These are phyloP conservation scores for Fraxinus pennsylvanica DNA, from an alignment of 257 asterid species.

Conservation along the genomic window DNA sequence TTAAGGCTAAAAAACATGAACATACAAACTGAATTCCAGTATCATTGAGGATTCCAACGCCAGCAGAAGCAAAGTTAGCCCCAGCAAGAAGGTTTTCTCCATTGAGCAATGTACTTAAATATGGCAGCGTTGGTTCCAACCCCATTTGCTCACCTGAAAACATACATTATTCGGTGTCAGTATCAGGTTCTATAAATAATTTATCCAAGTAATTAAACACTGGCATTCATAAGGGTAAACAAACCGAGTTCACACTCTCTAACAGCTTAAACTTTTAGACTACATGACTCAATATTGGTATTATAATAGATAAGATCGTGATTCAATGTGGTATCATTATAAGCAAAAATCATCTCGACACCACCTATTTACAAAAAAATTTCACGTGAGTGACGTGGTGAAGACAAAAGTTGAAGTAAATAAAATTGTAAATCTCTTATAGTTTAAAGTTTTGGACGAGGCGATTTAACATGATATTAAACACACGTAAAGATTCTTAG, in stretches of 20 bases:
- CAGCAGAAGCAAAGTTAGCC: slow-evolving; percentile 97
- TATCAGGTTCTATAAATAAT: not conserved
- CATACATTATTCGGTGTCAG: not conserved
- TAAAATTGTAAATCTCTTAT: not conserved
- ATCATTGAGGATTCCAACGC: slow-evolving; percentile 89
- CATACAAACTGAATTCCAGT: slow-evolving; percentile 92
- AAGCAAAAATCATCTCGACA: not conserved
- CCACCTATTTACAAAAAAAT: not conserved
- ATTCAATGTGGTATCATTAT: too few relatives aligned
- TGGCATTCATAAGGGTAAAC: too few relatives aligned
- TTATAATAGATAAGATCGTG: too few relatives aligned
- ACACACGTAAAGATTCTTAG: not conserved
- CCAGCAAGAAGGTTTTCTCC: slow-evolving; percentile 72
- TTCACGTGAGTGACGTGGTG: not conserved
- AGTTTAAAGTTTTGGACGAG: not conserved
- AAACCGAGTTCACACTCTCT: too few relatives aligned
- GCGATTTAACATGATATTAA: not conserved
- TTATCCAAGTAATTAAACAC: not conserved
- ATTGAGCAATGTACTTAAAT: slow-evolving; percentile 55
- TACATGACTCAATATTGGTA: too few relatives aligned
- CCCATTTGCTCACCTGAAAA: slow-evolving; percentile 66
- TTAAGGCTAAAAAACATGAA: not conserved
- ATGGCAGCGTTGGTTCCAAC: slow-evolving; percentile 58
- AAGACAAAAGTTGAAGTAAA: too few relatives aligned
- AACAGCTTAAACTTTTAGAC: too few relatives aligned